Conservation (phyloP, 1,139 yeast species). For the Candida sojae region DNA sequence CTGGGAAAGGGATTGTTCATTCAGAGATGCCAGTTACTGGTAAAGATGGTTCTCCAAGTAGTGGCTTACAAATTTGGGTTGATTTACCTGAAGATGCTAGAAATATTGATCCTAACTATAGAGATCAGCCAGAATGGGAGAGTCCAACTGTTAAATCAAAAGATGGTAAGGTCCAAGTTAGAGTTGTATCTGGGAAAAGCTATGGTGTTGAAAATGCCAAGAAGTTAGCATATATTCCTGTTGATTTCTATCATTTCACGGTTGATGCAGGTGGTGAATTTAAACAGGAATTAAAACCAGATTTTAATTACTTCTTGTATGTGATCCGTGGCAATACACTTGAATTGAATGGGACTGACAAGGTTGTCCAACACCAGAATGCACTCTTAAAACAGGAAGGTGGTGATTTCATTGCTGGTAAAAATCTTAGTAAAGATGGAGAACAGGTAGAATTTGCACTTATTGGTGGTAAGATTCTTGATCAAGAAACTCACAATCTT, state of each 20-base stretch:
- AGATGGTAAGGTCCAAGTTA: slow-evolving; percentile 64
- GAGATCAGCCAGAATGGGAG: slow-evolving; percentile 73
- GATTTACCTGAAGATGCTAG: slow-evolving; percentile 76
- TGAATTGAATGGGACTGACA: slow-evolving; percentile 41
- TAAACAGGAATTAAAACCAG: slow-evolving; percentile 60
- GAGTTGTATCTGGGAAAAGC: slow-evolving; percentile 82
- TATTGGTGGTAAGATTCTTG: slow-evolving; percentile 74
- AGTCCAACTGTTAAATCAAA: slow-evolving; percentile 67
- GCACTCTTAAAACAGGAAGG: slow-evolving; percentile 70
- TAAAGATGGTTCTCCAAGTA: slow-evolving; percentile 55
- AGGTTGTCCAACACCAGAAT: slow-evolving; percentile 49
- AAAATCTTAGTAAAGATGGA: slow-evolving; percentile 40
- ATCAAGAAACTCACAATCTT: slow-evolving; percentile 80
- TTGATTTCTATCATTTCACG: slow-evolving; percentile 69
- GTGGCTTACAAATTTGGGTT: slow-evolving; percentile 94
- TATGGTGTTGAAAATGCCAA: no score
- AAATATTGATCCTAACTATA: slow-evolving; percentile 72
- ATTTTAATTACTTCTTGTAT: slow-evolving; percentile 75
- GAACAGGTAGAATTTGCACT: slow-evolving; percentile 54
- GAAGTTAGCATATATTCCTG: slow-evolving; percentile 85
- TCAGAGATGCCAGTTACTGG: slow-evolving; percentile 78
- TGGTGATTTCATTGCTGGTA: slow-evolving; percentile 59
- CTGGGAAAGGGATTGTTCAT: slow-evolving; percentile 87
- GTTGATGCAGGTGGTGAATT: slow-evolving; percentile 71
- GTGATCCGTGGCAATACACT: slow-evolving; percentile 61